phyloP scores from a whole-genome alignment of 1,284 basidiomycete species.

The Naganishia liquefaciens region DNA sequence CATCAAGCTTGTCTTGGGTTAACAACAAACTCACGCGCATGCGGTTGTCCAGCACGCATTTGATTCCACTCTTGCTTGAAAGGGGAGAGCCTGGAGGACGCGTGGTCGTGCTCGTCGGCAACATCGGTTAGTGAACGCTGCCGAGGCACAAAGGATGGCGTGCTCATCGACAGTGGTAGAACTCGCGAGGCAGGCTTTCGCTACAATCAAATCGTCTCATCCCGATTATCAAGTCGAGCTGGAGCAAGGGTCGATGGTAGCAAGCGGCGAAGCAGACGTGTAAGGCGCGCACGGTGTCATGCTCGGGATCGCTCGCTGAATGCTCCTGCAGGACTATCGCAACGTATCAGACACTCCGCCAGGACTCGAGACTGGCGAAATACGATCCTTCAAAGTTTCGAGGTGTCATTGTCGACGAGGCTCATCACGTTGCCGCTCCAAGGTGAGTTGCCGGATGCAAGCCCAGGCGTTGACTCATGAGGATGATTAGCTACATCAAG shows the following conservation, averaged over 20 bases:
- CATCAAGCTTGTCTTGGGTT: slow-evolving; percentile 52
- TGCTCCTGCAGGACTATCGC: slow-evolving; percentile 71
- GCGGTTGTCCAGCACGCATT: slow-evolving; percentile 14
- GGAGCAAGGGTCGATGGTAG: slow-evolving; percentile 78
- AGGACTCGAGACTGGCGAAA: slow-evolving; percentile 69
- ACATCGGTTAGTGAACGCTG: slow-evolving; percentile 34
- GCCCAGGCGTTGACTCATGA: too few species aligned
- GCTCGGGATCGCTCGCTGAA: slow-evolving; percentile 6
- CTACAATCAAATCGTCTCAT: slow-evolving; percentile 66
- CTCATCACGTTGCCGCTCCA: slow-evolving; percentile 89
- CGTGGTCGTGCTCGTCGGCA: slow-evolving; percentile 49
- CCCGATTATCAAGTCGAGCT: slow-evolving; percentile 82
- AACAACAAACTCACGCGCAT: background rate
- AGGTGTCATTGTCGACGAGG: slow-evolving; percentile 87
- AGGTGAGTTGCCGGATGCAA: slow-evolving; percentile 61
- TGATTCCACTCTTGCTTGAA: slow-evolving; percentile 24
- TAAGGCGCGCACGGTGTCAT: slow-evolving; percentile 53
- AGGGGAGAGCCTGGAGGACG: slow-evolving; percentile 38
- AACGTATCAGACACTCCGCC: slow-evolving; percentile 84
- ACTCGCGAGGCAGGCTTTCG: slow-evolving; percentile 82
- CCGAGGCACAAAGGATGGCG: background rate
- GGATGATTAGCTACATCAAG: slow-evolving; percentile 64
- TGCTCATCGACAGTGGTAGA: slow-evolving; percentile 62
- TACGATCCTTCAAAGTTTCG: slow-evolving; percentile 74
- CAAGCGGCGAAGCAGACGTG: slow-evolving; percentile 82